A percentile compares a stretch with the other conserved stretches of the same genome.
These are phyloP conservation scores for Kodamaea neixiangensis DNA, from an alignment of 805 yeast species.

Conservation along the genomic window DNA sequence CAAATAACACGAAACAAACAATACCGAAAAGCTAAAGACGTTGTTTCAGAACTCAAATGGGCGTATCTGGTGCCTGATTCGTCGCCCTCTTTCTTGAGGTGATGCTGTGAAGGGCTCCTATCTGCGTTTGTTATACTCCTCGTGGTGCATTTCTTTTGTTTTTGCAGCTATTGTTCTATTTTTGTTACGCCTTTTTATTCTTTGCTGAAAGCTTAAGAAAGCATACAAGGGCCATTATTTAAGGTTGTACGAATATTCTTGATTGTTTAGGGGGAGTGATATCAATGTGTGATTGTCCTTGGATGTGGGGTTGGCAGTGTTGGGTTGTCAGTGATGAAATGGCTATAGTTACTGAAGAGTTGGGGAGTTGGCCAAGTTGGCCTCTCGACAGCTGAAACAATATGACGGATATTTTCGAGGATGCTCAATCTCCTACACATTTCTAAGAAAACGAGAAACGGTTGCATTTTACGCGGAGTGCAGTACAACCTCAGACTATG, in stretches of 20 bases:
- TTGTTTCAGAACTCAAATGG: background rate
- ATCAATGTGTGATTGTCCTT: background rate
- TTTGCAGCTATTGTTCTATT: constrained; percentile 5
- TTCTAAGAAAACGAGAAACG: background rate
- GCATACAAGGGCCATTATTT: background rate
- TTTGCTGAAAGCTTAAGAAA: background rate
- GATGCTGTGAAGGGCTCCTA: background rate
- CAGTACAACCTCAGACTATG: background rate
- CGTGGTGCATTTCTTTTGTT: background rate
- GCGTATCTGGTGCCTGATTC: background rate
- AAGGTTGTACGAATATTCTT: background rate
- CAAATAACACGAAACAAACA: background rate
- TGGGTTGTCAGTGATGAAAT: too few relatives aligned
- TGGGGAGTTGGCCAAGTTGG: too few relatives aligned
- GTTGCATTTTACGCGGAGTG: background rate
- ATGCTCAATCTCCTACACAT: background rate
- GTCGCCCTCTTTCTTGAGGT: background rate
- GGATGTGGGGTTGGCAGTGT: too few relatives aligned
- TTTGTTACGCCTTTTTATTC: background rate
- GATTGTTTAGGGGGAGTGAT: background rate
- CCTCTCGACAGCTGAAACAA: too few relatives aligned
- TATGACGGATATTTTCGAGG: too few relatives aligned
- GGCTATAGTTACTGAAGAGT: too few relatives aligned
- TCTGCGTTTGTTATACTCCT: background rate
- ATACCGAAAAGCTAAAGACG: background rate